phyloP scores from a whole-genome alignment of 352 stramenopile species.

The Paralagenidium karlingii region DNA sequence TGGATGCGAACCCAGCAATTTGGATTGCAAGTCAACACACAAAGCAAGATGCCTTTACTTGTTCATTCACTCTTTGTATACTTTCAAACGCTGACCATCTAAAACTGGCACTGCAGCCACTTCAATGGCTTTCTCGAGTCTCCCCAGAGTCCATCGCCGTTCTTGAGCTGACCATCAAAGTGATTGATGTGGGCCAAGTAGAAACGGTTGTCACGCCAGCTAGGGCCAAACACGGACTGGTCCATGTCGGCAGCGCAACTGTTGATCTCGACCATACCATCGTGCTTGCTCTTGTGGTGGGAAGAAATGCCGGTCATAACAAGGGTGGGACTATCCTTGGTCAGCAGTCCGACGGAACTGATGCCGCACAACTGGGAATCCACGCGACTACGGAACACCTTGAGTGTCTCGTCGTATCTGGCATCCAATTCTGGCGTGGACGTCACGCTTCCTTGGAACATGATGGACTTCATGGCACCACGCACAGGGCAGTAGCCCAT shows the following conservation, averaged over 20 bases:
- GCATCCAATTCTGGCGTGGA: slow-evolving; percentile 7
- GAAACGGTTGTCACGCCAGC: slow-evolving; percentile 8
- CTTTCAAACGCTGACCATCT: neutral
- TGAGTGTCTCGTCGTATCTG: slow-evolving; percentile 10
- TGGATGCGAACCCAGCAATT: too few species aligned
- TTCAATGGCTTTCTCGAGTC: slow-evolving; percentile 17
- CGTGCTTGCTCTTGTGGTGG: slow-evolving; percentile 12
- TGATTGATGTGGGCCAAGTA: slow-evolving; percentile 22
- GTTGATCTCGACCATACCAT: slow-evolving; percentile 19
- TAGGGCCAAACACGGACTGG: slow-evolving; percentile 2
- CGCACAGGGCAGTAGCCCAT: slow-evolving; percentile 13
- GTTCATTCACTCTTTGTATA: too few species aligned
- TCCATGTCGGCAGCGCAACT: slow-evolving; percentile 12
- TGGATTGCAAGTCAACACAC: too few species aligned
- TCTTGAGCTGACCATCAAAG: slow-evolving; percentile 11
- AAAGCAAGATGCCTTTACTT: too few species aligned
- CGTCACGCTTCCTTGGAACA: slow-evolving; percentile 1
- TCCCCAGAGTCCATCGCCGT: slow-evolving; percentile 14
- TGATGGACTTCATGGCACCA: slow-evolving; percentile 13
- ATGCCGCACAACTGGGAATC: slow-evolving; percentile 20
- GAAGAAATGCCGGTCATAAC: slow-evolving; percentile 9
- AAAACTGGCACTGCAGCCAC: slow-evolving; percentile 19
- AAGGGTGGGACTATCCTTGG: slow-evolving; percentile 8
- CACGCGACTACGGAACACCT: slow-evolving; percentile 6
- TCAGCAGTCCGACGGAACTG: slow-evolving; percentile 13